Evolutionary conservation across 2,329 filamentous ascomycete species (phyloP), one percentile per base, ranked within the genome.

Genomic region (Aspergillus melleus): DNA sequence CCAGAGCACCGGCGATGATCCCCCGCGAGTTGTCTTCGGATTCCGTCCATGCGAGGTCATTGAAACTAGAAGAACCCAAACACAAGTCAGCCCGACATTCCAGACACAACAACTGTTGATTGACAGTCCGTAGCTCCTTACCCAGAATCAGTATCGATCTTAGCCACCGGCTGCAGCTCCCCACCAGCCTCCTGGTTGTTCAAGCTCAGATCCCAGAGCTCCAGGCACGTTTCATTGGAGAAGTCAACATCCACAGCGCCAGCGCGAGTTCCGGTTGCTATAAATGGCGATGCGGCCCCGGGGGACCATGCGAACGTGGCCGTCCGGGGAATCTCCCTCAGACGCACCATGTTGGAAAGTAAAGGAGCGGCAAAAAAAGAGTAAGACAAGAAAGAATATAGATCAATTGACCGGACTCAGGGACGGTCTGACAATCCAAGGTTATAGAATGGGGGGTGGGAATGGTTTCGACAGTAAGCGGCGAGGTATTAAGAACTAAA

Each of bases 271-370:
- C 95, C 95, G 29, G 95, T 99, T 61, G 92, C 94, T 65, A 99
- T 83, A 68, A 96, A 83, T 69, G 94, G 92, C 68, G 88, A 87
- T 44, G 86, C 85, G 54, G 91, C 81, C 69, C 88, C 90, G 26
- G 93, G 90, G 68, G 92, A 96, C 94, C 95, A 99, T 73, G 95
- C 92, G 78, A 99, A 99, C 72, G 94, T 90, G 77, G 94, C 95
- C 72, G 95, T 99, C 80, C 95, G 88, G 76, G 92, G 91, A 74
- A 99, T 96, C 83, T 98, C 93, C 84, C 94, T 88, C 79, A 98
- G 84, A 81, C 92, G 91, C 79, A 97, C 94, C 95, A 99, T 99
- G 77, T 70, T 80, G 76, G 71, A 59, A 64, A 63, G 56, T 51
- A 63, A 60, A 61, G 54, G 59, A 61, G 64, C 60, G 61, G 61